Conservation (phyloP, 352 stramenopile species). For the Globisporangium barbulae region DNA sequence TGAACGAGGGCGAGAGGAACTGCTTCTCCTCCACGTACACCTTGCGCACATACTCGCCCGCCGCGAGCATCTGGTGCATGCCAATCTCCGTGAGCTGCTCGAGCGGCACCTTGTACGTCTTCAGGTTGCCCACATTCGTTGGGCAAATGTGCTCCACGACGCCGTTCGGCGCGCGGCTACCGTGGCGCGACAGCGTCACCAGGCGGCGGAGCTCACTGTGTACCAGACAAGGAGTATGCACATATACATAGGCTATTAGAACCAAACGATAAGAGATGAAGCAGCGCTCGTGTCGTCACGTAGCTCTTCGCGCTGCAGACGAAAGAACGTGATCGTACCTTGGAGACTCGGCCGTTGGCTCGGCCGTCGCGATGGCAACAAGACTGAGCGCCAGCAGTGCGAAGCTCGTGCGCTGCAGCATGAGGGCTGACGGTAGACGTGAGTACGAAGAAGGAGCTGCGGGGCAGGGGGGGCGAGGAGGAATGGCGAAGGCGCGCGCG, state of each 20-base stretch:
- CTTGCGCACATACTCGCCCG: constrained; percentile 62
- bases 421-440: background rate
- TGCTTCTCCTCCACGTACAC: constrained; percentile 66
- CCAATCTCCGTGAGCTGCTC: constrained; percentile 81
- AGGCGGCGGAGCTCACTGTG: constrained; percentile 66
- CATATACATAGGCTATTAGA: background rate
- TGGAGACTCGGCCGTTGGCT: background rate
- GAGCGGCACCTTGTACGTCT: constrained; percentile 74
- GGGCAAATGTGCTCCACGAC: constrained; percentile 58
- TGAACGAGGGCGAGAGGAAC: constrained; percentile 70
- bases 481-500: background rate
- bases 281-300: background rate
- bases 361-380: background rate
- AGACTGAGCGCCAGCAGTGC: constrained; percentile 8
- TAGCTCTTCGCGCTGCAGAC: background rate
- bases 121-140: constrained; percentile 61
- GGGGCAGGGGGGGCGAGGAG: background rate
- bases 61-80: constrained; percentile 72
- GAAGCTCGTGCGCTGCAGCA: constrained; percentile 12
- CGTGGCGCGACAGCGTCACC: constrained; percentile 75
- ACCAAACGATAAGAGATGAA: background rate
- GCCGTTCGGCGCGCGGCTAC: constrained; percentile 74
- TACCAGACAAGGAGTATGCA: background rate
- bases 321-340: constrained; percentile 4
- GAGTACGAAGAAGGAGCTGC: background rate